Evolutionary conservation across 2,329 filamentous ascomycete genomes (phyloP), one percentile per base, ranked within the genome.

Genomic region (Stagonosporopsis tanaceti): DNA sequence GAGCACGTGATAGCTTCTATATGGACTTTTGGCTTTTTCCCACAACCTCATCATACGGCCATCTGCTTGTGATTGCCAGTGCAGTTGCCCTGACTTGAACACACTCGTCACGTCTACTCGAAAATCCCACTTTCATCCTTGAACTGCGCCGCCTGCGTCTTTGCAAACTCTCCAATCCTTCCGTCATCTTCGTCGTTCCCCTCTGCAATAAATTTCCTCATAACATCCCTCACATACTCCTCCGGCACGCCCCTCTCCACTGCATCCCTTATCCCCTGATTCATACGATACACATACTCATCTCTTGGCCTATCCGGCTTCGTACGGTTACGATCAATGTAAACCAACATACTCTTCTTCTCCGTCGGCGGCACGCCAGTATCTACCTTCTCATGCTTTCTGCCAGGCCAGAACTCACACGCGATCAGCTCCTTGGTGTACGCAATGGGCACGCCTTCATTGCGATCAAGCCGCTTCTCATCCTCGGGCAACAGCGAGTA

Each of bases 281-380:
- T 88, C 85, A 91, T 89, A 27, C 87, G 74, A 40, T 74, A 79
- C 7, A 90, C 74, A 66, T 90, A 90, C 76, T 90, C 88, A 2
- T 78, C 65, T 65, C 76, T 75, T 2, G 86, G 83, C 40, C 40
- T 56, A n/a, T 74, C 77, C 24, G 79, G 77, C 20, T 53, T 62
- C 0, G 75, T 70, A 22, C 80, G 62, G 41, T 78, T 58, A 40
- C 76, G 74, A 65, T 89, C 84, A 34, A 90, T 80, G 55, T 90
- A 91, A 2, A 87, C 84, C 51, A 90, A 75, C 71, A 84, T 83
- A 42, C 67, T 53, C 40, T 50, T 68, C 52, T 4, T 66, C 56
- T 59, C 64, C 47, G 27, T 62, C 14, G 63, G 63, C 17, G 68
- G 62, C 3, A 3, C 6, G 6, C 48, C 42, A 8, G 44, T 48